These are phyloP conservation scores for Odonthalia washingtoniensis DNA, from an alignment of 31 red algal species.

Conservation along the genomic window DNA sequence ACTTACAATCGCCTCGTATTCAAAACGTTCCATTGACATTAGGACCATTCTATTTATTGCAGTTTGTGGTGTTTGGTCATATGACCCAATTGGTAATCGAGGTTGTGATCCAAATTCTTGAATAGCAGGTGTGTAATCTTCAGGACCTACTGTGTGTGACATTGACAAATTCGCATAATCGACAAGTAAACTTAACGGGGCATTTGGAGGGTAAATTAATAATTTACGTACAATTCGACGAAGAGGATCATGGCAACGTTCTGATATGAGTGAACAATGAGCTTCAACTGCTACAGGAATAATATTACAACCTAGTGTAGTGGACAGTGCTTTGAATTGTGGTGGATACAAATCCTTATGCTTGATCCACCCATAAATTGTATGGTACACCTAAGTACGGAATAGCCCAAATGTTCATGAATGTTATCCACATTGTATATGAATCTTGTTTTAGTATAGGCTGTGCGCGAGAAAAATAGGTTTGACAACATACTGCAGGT, in stretches of 20 bases:
- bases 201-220: neutral
- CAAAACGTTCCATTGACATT: neutral
- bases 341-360: neutral
- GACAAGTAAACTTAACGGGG: neutral
- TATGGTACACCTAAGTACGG: neutral
- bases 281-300: neutral
- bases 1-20: neutral
- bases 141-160: neutral
- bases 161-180: conserved; percentile 12
- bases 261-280: neutral
- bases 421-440: neutral
- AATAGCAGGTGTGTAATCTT: neutral
- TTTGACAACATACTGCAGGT: neutral
- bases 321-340: neutral
- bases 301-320: neutral
- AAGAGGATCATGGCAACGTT: neutral
- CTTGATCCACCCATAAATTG: conserved; percentile 9
- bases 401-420: neutral
- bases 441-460: neutral
- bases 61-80: neutral
- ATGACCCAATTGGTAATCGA: neutral
- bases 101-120: neutral
- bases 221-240: conserved; percentile 2
- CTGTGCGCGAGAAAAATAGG: neutral
- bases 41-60: conserved; percentile 13